These are phyloP conservation scores for Teratosphaeria viscida DNA, from an alignment of 2,329 filamentous ascomycete species.

Conservation along the genomic window DNA sequence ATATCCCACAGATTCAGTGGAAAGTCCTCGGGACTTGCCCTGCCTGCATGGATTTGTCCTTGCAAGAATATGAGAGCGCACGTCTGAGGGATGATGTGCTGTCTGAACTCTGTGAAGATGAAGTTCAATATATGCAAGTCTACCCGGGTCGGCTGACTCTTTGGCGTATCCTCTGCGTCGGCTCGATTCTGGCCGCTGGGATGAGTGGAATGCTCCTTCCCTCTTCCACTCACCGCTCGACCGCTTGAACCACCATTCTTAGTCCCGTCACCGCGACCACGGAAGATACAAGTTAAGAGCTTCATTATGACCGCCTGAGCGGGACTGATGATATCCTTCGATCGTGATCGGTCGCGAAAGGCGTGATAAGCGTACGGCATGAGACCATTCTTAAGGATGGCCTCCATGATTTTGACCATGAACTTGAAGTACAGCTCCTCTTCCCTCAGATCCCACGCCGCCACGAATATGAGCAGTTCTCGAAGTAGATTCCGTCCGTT, in stretches of 20 bases:
- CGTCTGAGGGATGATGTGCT: slow-evolving; percentile 85
- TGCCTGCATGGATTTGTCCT: slow-evolving; percentile 71
- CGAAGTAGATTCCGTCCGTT: slow-evolving; percentile 81
- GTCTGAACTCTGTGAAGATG: slow-evolving; percentile 84
- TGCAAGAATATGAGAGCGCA: slow-evolving; percentile 91
- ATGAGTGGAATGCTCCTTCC: background rate
- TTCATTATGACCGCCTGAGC: slow-evolving; percentile 89
- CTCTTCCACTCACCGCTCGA: background rate
- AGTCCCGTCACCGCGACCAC: slow-evolving; percentile 39
- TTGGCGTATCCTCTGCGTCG: background rate
- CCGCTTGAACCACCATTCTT: background rate
- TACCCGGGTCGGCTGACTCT: slow-evolving; percentile 29
- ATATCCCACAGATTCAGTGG: slow-evolving; percentile 95
- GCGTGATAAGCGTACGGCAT: slow-evolving; percentile 89
- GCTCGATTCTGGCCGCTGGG: background rate
- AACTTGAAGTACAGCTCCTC: slow-evolving; percentile 93
- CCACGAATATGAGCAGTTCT: slow-evolving; percentile 90
- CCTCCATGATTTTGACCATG: slow-evolving; percentile 90
- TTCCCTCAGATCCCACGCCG: slow-evolving; percentile 91
- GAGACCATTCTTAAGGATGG: slow-evolving; percentile 77
- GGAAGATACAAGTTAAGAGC: slow-evolving; percentile 81
- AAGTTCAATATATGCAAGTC: slow-evolving; percentile 68
- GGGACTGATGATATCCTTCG: slow-evolving; percentile 92
- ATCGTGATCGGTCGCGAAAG: slow-evolving; percentile 57
- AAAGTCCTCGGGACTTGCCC: slow-evolving; percentile 72